These are phyloP conservation scores for Planoprotostelium fungivorum DNA, from an alignment of 78 protist genomes.

Conservation along the genomic window DNA sequence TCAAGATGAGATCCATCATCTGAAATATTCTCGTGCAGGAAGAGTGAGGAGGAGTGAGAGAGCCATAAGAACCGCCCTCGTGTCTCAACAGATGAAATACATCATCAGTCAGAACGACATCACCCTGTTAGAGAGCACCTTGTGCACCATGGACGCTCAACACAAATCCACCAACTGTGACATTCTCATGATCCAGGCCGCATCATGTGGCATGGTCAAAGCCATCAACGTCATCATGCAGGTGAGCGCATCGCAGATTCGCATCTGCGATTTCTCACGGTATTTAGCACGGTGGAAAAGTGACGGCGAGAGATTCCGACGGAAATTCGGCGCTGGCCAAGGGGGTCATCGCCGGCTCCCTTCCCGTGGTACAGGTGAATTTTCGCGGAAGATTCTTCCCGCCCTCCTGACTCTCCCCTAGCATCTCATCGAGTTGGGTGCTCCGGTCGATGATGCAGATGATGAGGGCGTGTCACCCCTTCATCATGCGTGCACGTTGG, in stretches of 20 bases:
- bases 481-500: conserved; percentile 60
- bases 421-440: not conserved
- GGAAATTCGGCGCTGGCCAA: not conserved
- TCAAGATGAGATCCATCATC: not conserved
- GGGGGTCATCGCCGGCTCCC: not conserved
- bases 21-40: not conserved
- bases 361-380: not conserved
- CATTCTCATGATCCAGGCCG: not conserved
- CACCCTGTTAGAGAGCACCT: not conserved
- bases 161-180: not conserved
- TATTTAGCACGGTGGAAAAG: not conserved
- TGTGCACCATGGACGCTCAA: not conserved
- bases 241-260: not conserved
- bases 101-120: not conserved
- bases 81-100: not conserved
- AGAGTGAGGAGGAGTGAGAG: not conserved
- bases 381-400: not conserved
- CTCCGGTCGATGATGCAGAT: conserved; percentile 41
- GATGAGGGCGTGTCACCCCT: conserved; percentile 58
- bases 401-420: not conserved
- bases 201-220: not conserved
- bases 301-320: not conserved
- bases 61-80: not conserved
- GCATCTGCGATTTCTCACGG: not conserved
- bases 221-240: not conserved